Evolutionary conservation across 2,329 filamentous ascomycete species (phyloP), one percentile per base, ranked within the genome.

Genomic region (Apiospora hydei): DNA sequence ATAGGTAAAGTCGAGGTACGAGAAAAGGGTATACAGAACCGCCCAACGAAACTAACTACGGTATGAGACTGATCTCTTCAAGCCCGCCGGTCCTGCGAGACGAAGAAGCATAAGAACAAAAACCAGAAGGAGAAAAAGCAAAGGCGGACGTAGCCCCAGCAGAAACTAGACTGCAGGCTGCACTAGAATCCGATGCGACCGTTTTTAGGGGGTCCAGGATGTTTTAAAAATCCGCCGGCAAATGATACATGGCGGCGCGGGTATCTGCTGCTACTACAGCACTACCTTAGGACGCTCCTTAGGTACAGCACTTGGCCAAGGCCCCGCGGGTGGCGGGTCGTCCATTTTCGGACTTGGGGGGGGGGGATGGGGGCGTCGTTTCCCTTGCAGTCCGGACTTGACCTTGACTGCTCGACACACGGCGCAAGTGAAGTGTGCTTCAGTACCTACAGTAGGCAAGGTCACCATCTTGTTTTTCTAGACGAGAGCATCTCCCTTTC

Each of bases 161-260:
- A 64, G 34, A 41, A 41, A 41, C 57, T 38, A 61, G 34, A 64
- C 11, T 14, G 57, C 41, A 64, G 57, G 21, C 57, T 64, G 34
- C 8, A 64, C 57, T 64, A 64, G 57, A 64, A 64, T 64, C 34
- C 57, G 57, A 64, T 64, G 57, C 57, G 34, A 64, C 57, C 57
- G 57, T 41, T 64, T 64, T 64, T 64, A 64, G 57, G 57, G 34
- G 57, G 57, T 61, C 57, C 57, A 64, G 57, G 21, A 13, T 41
- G 57, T 64, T 64, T 64, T 41, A 64, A 64, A 64, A 64, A 38
- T 14, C 34, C 4, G 34, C 57, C 30, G 57, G 57, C 34, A 64
- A 64, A 64, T 64, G n/a, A 41, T 64, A 64, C 57, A 64, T 64
- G 57, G 34, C 57, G 34, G 34, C 57, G 57, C 57, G 57, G 57